phyloP scores from a whole-genome alignment of 805 yeast species.

The Wickerhamia fluorescens region DNA sequence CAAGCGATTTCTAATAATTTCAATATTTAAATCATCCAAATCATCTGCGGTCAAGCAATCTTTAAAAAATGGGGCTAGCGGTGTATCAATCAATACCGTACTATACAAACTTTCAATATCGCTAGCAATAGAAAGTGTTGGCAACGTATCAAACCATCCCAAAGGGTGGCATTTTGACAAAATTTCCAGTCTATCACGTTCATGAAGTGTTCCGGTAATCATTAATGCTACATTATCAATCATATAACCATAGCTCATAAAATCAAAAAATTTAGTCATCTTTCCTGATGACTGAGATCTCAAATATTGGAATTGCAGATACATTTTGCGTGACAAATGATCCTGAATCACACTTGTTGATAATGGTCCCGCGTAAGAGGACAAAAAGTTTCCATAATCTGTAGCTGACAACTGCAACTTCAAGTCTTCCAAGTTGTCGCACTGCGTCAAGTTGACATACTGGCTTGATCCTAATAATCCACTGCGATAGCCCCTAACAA shows the following conservation, averaged over 20 bases:
- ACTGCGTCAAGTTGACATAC: slow-evolving; percentile 88
- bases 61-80: slow-evolving; percentile 93
- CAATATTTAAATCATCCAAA: slow-evolving; percentile 92
- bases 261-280: slow-evolving; percentile 79
- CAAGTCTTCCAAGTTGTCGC: slow-evolving; percentile 90
- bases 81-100: slow-evolving; percentile 92
- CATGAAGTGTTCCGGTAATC: slow-evolving; percentile 96
- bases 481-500: slow-evolving; percentile 88
- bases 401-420: slow-evolving; percentile 92
- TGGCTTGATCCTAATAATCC: slow-evolving; percentile 74
- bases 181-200: slow-evolving; percentile 83
- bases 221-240: slow-evolving; percentile 93
- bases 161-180: slow-evolving; percentile 89
- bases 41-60: slow-evolving; percentile 83
- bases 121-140: slow-evolving; percentile 90
- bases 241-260: slow-evolving; percentile 93
- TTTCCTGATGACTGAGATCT: slow-evolving; percentile 79
- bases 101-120: slow-evolving; percentile 90
- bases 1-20: slow-evolving; percentile 83
- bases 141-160: slow-evolving; percentile 98
- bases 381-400: slow-evolving; percentile 86
- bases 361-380: slow-evolving; percentile 76
- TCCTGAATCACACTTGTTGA: slow-evolving; percentile 85
- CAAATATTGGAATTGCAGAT: slow-evolving; percentile 78
- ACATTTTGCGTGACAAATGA: slow-evolving; percentile 64